Percentiles rank a stretch among this genome's conserved stretches.
Conservation (phyloP, 1,284 basidiomycete species). For the Cutaneotrichosporon daszewskae region DNA sequence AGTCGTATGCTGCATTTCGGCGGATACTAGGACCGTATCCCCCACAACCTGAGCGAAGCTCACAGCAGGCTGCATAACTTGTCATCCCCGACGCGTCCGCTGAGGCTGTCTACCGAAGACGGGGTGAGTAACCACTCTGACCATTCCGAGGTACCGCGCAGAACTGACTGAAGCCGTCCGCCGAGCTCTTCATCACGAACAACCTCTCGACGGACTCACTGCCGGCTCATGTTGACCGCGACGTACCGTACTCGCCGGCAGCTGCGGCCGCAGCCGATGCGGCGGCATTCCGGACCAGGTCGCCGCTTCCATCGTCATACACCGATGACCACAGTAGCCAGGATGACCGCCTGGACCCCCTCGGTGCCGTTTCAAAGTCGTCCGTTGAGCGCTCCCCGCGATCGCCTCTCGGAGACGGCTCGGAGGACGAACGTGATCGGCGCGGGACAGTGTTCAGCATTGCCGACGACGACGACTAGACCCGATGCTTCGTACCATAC, state of each 20-base stretch:
- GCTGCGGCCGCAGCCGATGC: constrained; percentile 3
- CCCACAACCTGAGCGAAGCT: no score
- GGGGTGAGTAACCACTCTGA: constrained; percentile 12
- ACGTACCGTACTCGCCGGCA: constrained; percentile 11
- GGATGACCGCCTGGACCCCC: neutral
- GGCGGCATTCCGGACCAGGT: neutral
- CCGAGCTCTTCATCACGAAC: constrained; percentile 32
- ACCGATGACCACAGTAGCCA: neutral
- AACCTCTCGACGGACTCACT: constrained; percentile 38
- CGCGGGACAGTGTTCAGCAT: constrained; percentile 4
- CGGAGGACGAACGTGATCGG: neutral
- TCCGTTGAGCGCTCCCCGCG: neutral
- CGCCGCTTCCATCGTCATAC: neutral
- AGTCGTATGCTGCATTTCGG: neutral
- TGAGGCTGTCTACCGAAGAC: constrained; percentile 19
- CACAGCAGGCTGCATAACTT: constrained; percentile 4
- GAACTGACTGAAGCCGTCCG: constrained; percentile 24
- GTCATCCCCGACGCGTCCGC: neutral
- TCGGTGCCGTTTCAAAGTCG: no score
- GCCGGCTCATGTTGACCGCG: constrained; percentile 19
- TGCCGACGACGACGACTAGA: constrained; percentile 8
- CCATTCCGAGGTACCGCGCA: neutral
- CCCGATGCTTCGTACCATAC: no score
- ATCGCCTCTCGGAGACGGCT: neutral
- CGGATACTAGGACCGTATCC: neutral